These are phyloP conservation scores for Blastobotrys mokoenaii DNA, from an alignment of 805 yeast genomes.

Conservation along the genomic window DNA sequence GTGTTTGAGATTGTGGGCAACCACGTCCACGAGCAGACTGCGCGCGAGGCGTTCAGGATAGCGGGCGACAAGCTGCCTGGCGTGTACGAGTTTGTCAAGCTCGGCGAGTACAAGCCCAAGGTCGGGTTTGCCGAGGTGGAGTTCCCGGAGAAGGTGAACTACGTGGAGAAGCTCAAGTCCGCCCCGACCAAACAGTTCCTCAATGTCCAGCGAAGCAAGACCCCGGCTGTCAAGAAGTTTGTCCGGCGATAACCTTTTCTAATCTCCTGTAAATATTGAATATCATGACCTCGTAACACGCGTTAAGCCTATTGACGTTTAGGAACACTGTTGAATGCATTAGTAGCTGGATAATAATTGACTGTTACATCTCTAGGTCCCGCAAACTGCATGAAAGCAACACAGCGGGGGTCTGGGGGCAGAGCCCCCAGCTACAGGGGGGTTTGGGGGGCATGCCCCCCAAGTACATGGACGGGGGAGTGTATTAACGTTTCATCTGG, in stretches of 20 bases:
- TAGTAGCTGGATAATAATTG: not conserved
- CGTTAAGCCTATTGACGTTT: no score
- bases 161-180: slow-evolving; percentile 42
- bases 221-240: slow-evolving; percentile 47
- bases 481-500: no score
- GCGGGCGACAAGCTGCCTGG: slow-evolving; percentile 93
- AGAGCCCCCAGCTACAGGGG: no score
- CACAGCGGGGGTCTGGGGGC: no score
- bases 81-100: slow-evolving; percentile 71
- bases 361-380: not conserved
- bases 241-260: slow-evolving; percentile 44
- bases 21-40: slow-evolving; percentile 77
- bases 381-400: not conserved
- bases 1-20: slow-evolving; percentile 75
- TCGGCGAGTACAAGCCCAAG: slow-evolving; percentile 50
- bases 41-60: slow-evolving; percentile 79
- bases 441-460: no score
- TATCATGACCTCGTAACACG: no score
- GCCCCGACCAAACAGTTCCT: slow-evolving; percentile 60
- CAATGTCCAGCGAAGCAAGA: slow-evolving; percentile 44
- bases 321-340: not conserved
- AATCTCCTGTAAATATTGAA: no score
- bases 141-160: slow-evolving; percentile 42
- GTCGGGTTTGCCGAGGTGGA: slow-evolving; percentile 54
- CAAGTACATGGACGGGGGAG: no score